phyloP scores from a whole-genome alignment of 371 early-diverging fungal species.

The Mortierella sp. region DNA sequence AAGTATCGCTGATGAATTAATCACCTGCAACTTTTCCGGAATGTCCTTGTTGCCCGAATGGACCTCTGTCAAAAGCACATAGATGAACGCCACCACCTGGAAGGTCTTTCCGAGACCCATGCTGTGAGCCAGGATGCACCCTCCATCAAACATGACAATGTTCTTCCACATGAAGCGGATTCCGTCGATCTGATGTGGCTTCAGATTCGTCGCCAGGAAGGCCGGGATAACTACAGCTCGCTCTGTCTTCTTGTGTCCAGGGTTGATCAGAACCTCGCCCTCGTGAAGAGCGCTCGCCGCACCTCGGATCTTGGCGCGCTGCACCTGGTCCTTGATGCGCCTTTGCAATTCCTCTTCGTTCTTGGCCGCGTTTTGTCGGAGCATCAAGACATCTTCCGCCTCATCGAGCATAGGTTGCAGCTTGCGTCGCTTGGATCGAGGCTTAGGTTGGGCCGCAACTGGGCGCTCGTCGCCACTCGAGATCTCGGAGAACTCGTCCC shows the following conservation, averaged over 20 bases:
- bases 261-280: conserved; percentile 60
- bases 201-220: conserved; percentile 65
- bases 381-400: conserved; percentile 24
- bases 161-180: conserved; percentile 86
- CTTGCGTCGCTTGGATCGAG: conserved; percentile 1
- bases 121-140: conserved; percentile 90
- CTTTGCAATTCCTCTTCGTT: conserved; percentile 35
- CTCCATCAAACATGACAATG: conserved; percentile 73
- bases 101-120: conserved; percentile 95
- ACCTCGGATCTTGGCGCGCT: conserved; percentile 12
- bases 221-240: conserved; percentile 65
- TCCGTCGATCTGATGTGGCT: conserved; percentile 83
- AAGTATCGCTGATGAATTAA: neutral
- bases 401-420: conserved; percentile 15
- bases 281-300: neutral
- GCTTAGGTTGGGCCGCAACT: neutral
- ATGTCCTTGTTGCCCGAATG: conserved; percentile 55
- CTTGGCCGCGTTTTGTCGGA: conserved; percentile 26
- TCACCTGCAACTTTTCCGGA: conserved; percentile 62
- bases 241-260: conserved; percentile 65
- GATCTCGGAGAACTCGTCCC: neutral
- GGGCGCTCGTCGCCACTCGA: neutral
- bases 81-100: conserved; percentile 82
- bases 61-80: conserved; percentile 70
- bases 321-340: conserved; percentile 44